These are phyloP conservation scores for Ceriops tagal DNA, from an alignment of 345 rosid species.

Conservation along the genomic window DNA sequence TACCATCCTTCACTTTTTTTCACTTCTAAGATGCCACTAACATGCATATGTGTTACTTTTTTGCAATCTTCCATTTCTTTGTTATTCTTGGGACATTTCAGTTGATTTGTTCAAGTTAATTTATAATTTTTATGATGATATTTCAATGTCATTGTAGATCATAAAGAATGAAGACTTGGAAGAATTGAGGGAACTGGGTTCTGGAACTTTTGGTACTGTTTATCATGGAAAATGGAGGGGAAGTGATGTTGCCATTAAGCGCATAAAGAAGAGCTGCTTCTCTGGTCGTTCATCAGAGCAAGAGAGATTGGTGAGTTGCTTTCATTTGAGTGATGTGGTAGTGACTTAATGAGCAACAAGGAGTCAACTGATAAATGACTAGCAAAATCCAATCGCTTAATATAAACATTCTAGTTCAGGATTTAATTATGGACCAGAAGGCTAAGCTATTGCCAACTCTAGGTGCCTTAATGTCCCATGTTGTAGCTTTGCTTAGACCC, in stretches of 20 bases:
- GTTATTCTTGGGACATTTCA: no score
- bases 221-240: constrained; percentile 99
- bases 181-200: constrained; percentile 88
- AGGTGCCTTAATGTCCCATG: no score
- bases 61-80: no score
- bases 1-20: no score
- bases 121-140: not conserved
- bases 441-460: no score
- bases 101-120: not conserved
- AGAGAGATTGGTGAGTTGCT: constrained; percentile 72
- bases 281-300: constrained; percentile 93
- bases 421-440: no score
- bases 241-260: constrained; percentile 94
- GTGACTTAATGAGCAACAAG: not conserved
- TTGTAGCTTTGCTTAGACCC: no score
- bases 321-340: not conserved
- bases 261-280: constrained; percentile 92
- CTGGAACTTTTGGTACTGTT: constrained; percentile 97
- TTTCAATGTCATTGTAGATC: constrained; percentile 36
- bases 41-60: no score
- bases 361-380: no score
- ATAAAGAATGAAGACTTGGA: constrained; percentile 91
- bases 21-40: no score
- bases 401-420: no score
- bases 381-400: no score